Percentiles rank a stretch among this genome's conserved stretches.
These are phyloP conservation scores for Singerocomus inundabilis DNA, from an alignment of 1,284 basidiomycete genomes.

Conservation along the genomic window DNA sequence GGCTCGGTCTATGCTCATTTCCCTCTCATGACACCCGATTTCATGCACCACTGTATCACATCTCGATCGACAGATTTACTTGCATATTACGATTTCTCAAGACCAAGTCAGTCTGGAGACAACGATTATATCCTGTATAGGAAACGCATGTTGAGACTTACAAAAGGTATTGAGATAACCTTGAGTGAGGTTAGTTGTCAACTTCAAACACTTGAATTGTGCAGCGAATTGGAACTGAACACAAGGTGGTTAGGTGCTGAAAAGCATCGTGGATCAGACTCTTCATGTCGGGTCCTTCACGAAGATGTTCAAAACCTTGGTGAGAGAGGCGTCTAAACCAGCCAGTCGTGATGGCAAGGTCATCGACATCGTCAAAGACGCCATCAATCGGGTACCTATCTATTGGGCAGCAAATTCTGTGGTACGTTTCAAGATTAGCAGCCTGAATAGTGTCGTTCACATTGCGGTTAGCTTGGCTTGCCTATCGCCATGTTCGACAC, in stretches of 20 bases:
- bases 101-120: constrained; percentile 7
- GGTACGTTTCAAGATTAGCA: constrained; percentile 38
- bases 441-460: constrained; percentile 23
- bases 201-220: not conserved
- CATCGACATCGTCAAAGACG: constrained; percentile 71
- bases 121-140: constrained; percentile 10
- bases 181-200: constrained; percentile 19
- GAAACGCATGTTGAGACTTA: constrained; percentile 22
- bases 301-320: constrained; percentile 10
- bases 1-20: constrained; percentile 62
- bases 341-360: constrained; percentile 39
- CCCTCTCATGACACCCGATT: constrained; percentile 57
- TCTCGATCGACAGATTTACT: constrained; percentile 10
- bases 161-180: constrained; percentile 8
- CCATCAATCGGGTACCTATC: constrained; percentile 65
- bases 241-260: constrained; percentile 10
- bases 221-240: too few relatives aligned
- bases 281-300: constrained; percentile 12
- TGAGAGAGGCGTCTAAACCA: constrained; percentile 15
- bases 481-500: constrained; percentile 56
- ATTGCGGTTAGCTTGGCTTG: constrained; percentile 45
- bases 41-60: constrained; percentile 21
- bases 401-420: constrained; percentile 64
- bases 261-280: constrained; percentile 12
- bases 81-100: constrained; percentile 25